Evolutionary conservation across 495 filamentous ascomycete species (phyloP).

Genomic region (Platismatia glauca): DNA sequence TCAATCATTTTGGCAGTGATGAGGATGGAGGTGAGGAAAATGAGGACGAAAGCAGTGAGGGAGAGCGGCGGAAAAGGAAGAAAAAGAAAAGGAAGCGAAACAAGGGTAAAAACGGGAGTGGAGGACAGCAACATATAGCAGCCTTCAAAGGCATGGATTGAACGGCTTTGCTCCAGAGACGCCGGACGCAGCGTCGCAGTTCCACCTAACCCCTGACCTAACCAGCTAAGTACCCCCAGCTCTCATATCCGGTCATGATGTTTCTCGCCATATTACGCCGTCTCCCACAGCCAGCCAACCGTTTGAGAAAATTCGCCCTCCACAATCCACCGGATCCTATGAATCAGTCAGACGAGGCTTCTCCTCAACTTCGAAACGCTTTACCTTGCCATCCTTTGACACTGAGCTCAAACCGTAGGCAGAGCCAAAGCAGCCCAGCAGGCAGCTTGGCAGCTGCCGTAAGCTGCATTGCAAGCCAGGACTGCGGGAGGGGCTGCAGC

Average conservation of each 20-base stretch:
- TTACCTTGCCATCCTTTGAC: not conserved
- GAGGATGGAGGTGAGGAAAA: constrained; percentile 29
- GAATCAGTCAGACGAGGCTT: not conserved
- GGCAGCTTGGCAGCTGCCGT: constrained; percentile 39
- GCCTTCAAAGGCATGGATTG: constrained; percentile 59
- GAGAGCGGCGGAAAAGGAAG: constrained; percentile 35
- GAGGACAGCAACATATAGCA: constrained; percentile 51
- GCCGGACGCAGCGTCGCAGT: not conserved
- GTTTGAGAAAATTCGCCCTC: not conserved
- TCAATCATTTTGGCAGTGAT: constrained; percentile 34
- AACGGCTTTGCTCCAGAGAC: constrained; percentile 5
- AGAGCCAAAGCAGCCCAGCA: constrained; percentile 34
- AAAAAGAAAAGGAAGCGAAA: constrained; percentile 49
- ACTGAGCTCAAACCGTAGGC: constrained; percentile 25
- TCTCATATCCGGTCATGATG: not conserved
- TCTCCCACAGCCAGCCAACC: not conserved
- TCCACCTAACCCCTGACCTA: not conserved
- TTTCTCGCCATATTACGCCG: not conserved
- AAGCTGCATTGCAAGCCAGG: constrained; percentile 41
- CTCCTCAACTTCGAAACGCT: not conserved
- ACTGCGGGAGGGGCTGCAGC: constrained; percentile 34
- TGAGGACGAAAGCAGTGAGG: constrained; percentile 38
- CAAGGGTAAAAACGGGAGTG: constrained; percentile 45
- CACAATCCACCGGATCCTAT: not conserved
- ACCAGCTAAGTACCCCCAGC: not conserved